Percentiles rank a stretch among this genome's conserved stretches.
phyloP scores from a whole-genome alignment of 495 filamentous ascomycete genomes.

The Cairneyella variabilis region DNA sequence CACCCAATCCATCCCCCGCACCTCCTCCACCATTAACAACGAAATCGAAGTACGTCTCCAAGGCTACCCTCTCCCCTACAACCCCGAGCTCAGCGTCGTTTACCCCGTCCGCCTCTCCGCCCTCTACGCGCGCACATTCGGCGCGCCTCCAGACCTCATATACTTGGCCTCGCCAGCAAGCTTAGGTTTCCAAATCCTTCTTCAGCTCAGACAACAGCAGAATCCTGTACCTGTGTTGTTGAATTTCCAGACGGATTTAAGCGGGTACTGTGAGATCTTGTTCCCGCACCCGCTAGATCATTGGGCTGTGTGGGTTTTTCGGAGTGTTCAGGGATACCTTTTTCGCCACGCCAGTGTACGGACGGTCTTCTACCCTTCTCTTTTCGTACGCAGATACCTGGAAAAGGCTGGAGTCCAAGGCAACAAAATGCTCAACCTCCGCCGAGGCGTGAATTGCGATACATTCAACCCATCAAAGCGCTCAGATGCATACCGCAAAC shows the following conservation, averaged over 20 bases:
- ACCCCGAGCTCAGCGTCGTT: conserved; percentile 58
- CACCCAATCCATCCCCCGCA: no score
- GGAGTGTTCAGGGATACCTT: conserved; percentile 52
- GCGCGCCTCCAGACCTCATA: conserved; percentile 46
- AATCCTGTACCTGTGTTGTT: conserved; percentile 45
- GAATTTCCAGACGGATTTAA: conserved; percentile 65
- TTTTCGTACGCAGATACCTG: conserved; percentile 52
- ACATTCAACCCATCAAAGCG: conserved; percentile 48
- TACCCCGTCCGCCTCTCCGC: conserved; percentile 57
- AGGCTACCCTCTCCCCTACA: conserved; percentile 61
- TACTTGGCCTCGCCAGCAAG: conserved; percentile 63
- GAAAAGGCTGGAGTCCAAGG: conserved; percentile 42
- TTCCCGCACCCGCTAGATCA: conserved; percentile 52
- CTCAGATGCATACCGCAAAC: conserved; percentile 40
- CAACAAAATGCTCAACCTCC: conserved; percentile 48
- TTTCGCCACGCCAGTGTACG: conserved; percentile 53
- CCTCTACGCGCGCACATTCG: conserved; percentile 48
- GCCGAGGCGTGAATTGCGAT: conserved; percentile 57
- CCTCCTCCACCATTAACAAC: conserved; percentile 18
- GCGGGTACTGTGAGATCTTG: conserved; percentile 57
- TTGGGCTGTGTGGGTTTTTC: conserved; percentile 52
- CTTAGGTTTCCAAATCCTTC: conserved; percentile 59
- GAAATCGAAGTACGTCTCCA: conserved; percentile 47
- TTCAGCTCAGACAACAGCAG: conserved; percentile 51
- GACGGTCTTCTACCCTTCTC: conserved; percentile 60